Percentiles rank a stretch among this genome's conserved stretches.
phyloP scores from a whole-genome alignment of 495 filamentous ascomycete genomes.

The Neurospora tetrasperma region DNA sequence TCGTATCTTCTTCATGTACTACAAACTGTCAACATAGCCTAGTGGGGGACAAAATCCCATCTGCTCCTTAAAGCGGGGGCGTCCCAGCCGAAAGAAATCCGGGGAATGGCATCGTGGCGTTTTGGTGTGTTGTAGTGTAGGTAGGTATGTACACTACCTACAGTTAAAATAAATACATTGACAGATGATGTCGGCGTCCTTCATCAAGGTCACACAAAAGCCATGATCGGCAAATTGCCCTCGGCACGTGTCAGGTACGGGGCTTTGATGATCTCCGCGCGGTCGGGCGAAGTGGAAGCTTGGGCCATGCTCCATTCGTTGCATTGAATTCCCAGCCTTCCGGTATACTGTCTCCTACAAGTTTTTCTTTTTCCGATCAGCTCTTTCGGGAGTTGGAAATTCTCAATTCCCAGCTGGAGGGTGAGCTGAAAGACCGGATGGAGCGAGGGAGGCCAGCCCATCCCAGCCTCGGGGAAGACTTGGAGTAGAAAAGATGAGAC shows the following conservation, averaged over 20 bases:
- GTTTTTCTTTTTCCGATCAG: not conserved
- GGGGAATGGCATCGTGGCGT: not conserved
- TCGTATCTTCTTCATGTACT: not conserved
- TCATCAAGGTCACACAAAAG: not conserved
- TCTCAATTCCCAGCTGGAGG: not conserved
- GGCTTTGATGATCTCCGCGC: not conserved
- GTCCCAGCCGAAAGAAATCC: not conserved
- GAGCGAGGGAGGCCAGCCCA: not conserved
- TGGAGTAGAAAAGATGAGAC: not conserved
- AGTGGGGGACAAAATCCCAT: not conserved
- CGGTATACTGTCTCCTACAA: not conserved
- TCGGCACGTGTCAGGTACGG: not conserved
- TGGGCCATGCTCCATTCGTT: not conserved
- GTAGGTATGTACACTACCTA: not conserved
- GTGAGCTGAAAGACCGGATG: not conserved
- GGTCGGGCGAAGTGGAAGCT: not conserved
- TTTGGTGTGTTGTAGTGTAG: not conserved
- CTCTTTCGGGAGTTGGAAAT: not conserved
- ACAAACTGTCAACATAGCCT: not conserved
- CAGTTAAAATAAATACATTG: not conserved
- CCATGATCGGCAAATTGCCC: not conserved
- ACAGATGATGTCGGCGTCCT: not conserved
- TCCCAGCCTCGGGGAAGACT: not conserved
- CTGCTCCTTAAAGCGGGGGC: not conserved
- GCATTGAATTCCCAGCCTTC: not conserved